These are phyloP conservation scores for Pyrenophora graminea DNA, from an alignment of 2,329 filamentous ascomycete species.

Conservation along the genomic window DNA sequence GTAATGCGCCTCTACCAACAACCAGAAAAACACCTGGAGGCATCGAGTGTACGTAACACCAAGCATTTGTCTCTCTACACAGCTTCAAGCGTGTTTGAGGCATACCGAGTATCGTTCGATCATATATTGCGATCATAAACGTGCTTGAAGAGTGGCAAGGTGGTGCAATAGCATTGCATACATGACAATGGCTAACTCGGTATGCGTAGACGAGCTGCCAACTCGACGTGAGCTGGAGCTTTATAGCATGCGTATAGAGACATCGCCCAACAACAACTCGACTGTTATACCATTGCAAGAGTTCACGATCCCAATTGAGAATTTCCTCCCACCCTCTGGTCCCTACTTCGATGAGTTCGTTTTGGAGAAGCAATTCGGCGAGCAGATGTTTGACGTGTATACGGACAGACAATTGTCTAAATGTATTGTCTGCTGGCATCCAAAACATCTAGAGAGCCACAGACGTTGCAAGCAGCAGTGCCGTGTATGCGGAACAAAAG, in stretches of 20 bases:
- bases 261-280: not conserved
- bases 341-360: not conserved
- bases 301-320: fast-evolving
- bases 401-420: not conserved
- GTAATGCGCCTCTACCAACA: not conserved
- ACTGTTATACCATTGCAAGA: not conserved
- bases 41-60: not conserved
- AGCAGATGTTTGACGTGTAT: not conserved
- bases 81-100: not conserved
- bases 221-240: not conserved
- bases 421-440: not conserved
- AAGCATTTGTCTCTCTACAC: not conserved
- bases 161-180: not conserved
- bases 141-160: not conserved
- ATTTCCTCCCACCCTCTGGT: not conserved
- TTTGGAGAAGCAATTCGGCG: not conserved
- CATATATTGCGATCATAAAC: not conserved
- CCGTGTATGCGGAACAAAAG: not conserved
- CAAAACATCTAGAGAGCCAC: not conserved
- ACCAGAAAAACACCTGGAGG: not conserved
- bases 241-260: not conserved
- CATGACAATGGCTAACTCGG: not conserved
- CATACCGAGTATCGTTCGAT: not conserved
- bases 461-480: not conserved
- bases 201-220: not conserved